These are phyloP conservation scores for Scheffersomyces insectosa DNA, from an alignment of 1,139 yeast species.

Conservation along the genomic window DNA sequence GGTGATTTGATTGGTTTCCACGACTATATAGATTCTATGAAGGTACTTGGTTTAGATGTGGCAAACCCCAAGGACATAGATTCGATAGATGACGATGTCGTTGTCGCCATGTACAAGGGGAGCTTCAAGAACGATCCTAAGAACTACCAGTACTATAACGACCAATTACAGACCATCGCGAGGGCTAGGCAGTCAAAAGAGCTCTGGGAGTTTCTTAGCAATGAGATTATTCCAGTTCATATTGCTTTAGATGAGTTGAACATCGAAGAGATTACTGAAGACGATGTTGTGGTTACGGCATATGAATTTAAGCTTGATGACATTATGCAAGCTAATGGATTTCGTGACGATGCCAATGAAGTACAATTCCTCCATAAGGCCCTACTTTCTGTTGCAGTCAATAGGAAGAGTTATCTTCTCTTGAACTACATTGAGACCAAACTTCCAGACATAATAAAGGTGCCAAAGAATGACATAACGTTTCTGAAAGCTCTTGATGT, in stretches of 20 bases:
- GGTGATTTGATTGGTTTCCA: constrained; percentile 62
- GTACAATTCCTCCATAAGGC: constrained; percentile 36
- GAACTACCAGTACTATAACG: constrained; percentile 34
- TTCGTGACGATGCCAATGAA: constrained; percentile 41
- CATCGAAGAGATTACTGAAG: constrained; percentile 68
- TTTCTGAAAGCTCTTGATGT: constrained; percentile 39
- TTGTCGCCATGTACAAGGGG: constrained; percentile 49
- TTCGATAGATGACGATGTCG: constrained; percentile 39
- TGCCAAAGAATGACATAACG: constrained; percentile 12
- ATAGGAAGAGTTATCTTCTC: constrained; percentile 42
- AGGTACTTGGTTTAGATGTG: constrained; percentile 49
- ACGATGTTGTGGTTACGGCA: constrained; percentile 73
- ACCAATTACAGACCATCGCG: constrained; percentile 45
- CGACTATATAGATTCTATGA: constrained; percentile 59
- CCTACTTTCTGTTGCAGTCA: constrained; percentile 42
- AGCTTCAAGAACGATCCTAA: constrained; percentile 36
- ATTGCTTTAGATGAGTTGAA: constrained; percentile 66
- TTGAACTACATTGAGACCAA: constrained; percentile 48
- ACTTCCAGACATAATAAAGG: constrained; percentile 33
- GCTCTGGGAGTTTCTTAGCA: constrained; percentile 46
- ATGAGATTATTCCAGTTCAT: constrained; percentile 54
- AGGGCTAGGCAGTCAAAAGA: constrained; percentile 43
- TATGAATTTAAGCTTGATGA: constrained; percentile 64
- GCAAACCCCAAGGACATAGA: constrained; percentile 18
- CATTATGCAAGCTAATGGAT: constrained; percentile 62